Evolutionary conservation across 306 rosid species (phyloP).

Genomic region (Glycine soja): DNA sequence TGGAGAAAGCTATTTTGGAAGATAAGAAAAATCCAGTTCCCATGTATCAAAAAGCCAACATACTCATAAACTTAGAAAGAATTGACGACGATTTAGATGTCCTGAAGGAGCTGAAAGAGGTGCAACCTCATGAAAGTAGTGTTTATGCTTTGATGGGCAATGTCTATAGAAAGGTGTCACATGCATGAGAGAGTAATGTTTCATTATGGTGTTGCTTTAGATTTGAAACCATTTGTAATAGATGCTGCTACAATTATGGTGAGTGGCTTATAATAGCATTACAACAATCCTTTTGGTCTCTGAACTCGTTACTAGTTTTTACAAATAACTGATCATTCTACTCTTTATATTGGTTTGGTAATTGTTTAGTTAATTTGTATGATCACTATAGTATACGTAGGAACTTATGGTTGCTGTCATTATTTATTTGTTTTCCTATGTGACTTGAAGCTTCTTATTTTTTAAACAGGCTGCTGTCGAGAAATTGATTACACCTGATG

Average conservation of each 20-base stretch:
- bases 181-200: constrained; percentile 93
- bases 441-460: constrained; percentile 4
- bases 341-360: constrained; percentile 26
- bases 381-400: not conserved
- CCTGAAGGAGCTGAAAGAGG: constrained; percentile 83
- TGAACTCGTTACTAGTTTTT: not conserved
- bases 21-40: constrained; percentile 96
- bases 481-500: constrained; percentile 91
- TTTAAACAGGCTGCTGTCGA: constrained; percentile 82
- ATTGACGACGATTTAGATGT: constrained; percentile 86
- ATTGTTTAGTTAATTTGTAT: constrained; percentile 10
- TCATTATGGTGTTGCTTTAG: constrained; percentile 93
- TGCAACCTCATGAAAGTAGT: constrained; percentile 87
- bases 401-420: not conserved
- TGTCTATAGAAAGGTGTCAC: constrained; percentile 75
- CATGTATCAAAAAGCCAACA: constrained; percentile 95
- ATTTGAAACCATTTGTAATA: constrained; percentile 89
- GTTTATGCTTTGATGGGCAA: constrained; percentile 95
- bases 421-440: not conserved
- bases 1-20: constrained; percentile 91
- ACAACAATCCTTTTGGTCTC: constrained; percentile 21
- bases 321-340: not conserved
- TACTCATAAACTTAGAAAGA: constrained; percentile 70
- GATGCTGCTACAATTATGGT: constrained; percentile 96
- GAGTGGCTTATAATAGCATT: constrained; percentile 18